Evolutionary conservation across 2,329 filamentous ascomycete genomes (phyloP).

Genomic region (Aspergillus viridinutans): DNA sequence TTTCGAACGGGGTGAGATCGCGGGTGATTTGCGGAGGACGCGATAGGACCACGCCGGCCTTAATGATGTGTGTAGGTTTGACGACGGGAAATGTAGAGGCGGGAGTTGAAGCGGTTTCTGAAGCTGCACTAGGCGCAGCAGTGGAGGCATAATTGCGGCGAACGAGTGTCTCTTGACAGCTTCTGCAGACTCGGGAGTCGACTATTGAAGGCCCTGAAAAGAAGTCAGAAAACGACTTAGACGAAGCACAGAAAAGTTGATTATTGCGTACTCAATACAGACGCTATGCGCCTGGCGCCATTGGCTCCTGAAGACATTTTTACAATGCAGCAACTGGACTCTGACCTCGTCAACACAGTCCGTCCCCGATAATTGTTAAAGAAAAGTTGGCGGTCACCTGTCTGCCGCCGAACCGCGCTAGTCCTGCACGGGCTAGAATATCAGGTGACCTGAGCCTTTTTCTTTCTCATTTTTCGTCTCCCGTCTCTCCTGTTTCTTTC

Average conservation of each 20-base stretch:
- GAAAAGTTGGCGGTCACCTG: conserved; percentile 41
- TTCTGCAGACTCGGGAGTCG: conserved; percentile 41
- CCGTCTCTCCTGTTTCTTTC: conserved; percentile 26
- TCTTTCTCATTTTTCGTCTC: conserved; percentile 20
- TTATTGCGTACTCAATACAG: conserved; percentile 34
- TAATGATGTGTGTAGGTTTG: conserved; percentile 44
- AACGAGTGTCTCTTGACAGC: conserved; percentile 39
- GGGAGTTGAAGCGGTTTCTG: conserved; percentile 29
- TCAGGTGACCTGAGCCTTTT: conserved; percentile 22
- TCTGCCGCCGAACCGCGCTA: conserved; percentile 20
- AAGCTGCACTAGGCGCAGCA: conserved; percentile 33
- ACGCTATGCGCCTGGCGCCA: conserved; percentile 38
- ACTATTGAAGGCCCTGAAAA: conserved; percentile 32
- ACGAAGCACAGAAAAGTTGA: background rate
- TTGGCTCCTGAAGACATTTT: conserved; percentile 40
- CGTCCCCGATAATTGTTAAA: conserved; percentile 19
- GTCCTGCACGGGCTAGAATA: conserved; percentile 19
- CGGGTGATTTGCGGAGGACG: conserved; percentile 84
- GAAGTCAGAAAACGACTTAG: conserved; percentile 10
- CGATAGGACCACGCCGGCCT: conserved; percentile 75
- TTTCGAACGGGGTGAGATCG: conserved; percentile 80
- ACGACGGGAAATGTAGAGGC: conserved; percentile 25
- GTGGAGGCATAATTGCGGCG: conserved; percentile 41
- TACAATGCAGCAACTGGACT: conserved; percentile 13
- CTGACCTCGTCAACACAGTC: conserved; percentile 15